Evolutionary conservation across 2,329 filamentous ascomycete genomes (phyloP), one percentile per base, ranked within the genome.

Genomic region (Neurospora sp.): DNA sequence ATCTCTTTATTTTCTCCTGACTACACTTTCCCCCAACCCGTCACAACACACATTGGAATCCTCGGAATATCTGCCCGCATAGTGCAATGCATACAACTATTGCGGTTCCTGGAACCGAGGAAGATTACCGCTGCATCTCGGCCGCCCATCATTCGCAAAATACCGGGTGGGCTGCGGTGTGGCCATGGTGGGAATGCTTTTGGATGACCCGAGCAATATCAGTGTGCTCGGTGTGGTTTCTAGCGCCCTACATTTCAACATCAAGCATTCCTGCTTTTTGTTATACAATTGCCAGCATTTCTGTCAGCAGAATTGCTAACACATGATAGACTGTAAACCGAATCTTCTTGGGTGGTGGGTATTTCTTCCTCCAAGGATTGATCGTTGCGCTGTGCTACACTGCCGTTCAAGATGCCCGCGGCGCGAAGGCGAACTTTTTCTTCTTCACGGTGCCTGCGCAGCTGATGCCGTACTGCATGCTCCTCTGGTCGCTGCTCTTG

Each of bases 101-200:
- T 86, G 84, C 90, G 90, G 90, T 93, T 93, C 90, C 90, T 93
- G 90, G 84, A 91, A 89, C 82, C 84, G 90, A 93, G 90, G 90
- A 85, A 93, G 90, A 93, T 87, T 84, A 87, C 89, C 90, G 89
- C 86, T 88, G 84, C 86, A 86, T 84, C 84, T 85, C 79, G 79
- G 75, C 79, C 82, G 81, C 83, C 85, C 85, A 82, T 88, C 85
- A 89, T 91, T 90, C 89, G 88, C 88, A 89, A 83, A 85, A 83
- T 79, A 81, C 79, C 83, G 86, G 87, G 83, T 78, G 84, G 86
- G 84, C 83, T 81, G 87, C 84, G 86, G 85, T 89, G 87, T 85
- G 83, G 89, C 89, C 83, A 90, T 89, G 90, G 90, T 92, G 90
- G 90, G 88, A 90, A 87, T 84, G 83, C 84, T 88, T 83, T 83